Evolutionary conservation across 1,139 yeast species (phyloP), one percentile per base, ranked within the genome.

Genomic region (Petasospora fabianii): DNA sequence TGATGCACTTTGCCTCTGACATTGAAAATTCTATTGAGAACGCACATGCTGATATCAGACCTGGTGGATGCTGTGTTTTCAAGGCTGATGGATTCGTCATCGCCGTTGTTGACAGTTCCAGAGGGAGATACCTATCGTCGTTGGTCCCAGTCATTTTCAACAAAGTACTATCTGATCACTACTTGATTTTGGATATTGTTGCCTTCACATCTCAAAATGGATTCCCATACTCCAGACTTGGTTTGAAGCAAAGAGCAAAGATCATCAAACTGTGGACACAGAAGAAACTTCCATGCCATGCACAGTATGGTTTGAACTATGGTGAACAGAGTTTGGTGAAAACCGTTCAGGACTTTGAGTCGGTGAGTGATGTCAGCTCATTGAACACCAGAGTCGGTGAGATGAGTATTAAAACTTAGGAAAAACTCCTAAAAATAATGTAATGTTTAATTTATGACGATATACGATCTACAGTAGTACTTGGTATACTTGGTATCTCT

Each of bases 1-100:
- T 92, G 49, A 90, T 86, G 54, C 96, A 87, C 60, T 92, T 92
- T 68, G 95, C 95, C 1, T 65, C 72, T 24, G 97, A 90, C 59
- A 73, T 90, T 46, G 97, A 90, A 53, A 67, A 66, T 30, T 80
- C 95, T 3, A 80, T 88, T 21, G 92, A 81, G 53, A 66, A 71
- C 2, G 71, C 81, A 35, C 90, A 84, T 54, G 54, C 73, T 6
- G 77, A 75, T 41, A 76, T 84, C 35, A 66, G 65, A 45, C 64
- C 68, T 32, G 72, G 81, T 16, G 84, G 92, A 46, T 68, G 78
- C 24, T 83, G 92, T 51, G 74, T 88, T 1, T 84, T 87, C 61
- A 88, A 85, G 57, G 82, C 94, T 36, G 88, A 90, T 12, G 95
- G 88, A 19, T 78, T 83, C 53, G 76, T 86, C 2, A 74, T 88